These are phyloP conservation scores for Circinella umbellata DNA, from an alignment of 371 early-diverging fungal genomes.

Conservation along the genomic window DNA sequence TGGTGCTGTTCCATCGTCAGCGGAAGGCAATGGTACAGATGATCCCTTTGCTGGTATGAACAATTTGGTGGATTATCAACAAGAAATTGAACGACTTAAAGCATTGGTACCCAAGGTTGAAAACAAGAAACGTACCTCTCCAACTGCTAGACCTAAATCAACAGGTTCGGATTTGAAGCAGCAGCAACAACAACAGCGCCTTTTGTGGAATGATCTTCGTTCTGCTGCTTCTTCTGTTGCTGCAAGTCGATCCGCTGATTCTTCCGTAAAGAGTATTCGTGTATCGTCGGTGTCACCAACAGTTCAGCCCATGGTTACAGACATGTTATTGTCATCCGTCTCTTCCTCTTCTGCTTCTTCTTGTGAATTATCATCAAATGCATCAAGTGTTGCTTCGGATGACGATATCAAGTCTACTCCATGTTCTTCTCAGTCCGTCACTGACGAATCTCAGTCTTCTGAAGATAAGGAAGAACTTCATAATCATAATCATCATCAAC, in stretches of 20 bases:
- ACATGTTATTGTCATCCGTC: not conserved
- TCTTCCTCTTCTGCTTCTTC: slow-evolving; percentile 1
- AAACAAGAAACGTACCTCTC: slow-evolving; percentile 24
- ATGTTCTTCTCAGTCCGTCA: not conserved
- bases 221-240: slow-evolving; percentile 6
- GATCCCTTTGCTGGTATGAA: slow-evolving; percentile 60
- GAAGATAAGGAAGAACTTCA: slow-evolving; percentile 8
- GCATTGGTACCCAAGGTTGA: slow-evolving; percentile 46
- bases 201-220: slow-evolving; percentile 17
- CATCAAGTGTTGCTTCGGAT: slow-evolving; percentile 16
- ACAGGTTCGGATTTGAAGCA: slow-evolving; percentile 16
- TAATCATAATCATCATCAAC: slow-evolving; percentile 5
- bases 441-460: slow-evolving; percentile 14
- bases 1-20: slow-evolving; percentile 17
- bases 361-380: not conserved
- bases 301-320: not conserved
- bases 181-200: slow-evolving; percentile 7
- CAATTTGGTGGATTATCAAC: slow-evolving; percentile 42
- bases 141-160: slow-evolving; percentile 13
- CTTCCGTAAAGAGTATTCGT: not conserved
- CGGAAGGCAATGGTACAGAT: not conserved
- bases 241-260: slow-evolving; percentile 25
- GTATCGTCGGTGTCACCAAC: not conserved
- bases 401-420: slow-evolving; percentile 6
- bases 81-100: slow-evolving; percentile 51